Evolutionary conservation across 2,329 filamentous ascomycete genomes (phyloP).

Genomic region (Akanthomyces lecanii): DNA sequence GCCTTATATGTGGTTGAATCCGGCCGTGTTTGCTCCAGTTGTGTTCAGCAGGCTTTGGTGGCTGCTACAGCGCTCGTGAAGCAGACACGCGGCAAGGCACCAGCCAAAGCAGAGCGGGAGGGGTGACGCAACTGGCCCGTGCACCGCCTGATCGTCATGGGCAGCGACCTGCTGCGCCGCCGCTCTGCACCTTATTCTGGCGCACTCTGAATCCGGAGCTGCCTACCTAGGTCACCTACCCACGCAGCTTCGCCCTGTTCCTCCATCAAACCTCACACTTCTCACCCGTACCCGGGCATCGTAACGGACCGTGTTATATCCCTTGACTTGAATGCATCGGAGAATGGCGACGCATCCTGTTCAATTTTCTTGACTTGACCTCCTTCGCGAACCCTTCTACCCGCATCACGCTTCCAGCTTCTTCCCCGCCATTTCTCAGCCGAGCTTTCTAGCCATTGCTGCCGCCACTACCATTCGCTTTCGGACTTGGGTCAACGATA

Average conservation of each 20-base stretch:
- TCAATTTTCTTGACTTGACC: conserved; percentile 4
- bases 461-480: background rate
- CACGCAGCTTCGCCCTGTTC: conserved; percentile 4
- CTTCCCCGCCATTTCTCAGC: conserved; percentile 17
- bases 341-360: conserved; percentile 10
- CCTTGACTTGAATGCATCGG: background rate
- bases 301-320: background rate
- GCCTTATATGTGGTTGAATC: too few relatives aligned
- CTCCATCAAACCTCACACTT: background rate
- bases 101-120: background rate
- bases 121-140: conserved; percentile 19
- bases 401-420: background rate
- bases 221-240: too few relatives aligned
- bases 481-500: background rate
- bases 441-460: conserved; percentile 9
- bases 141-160: conserved; percentile 15
- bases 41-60: too few relatives aligned
- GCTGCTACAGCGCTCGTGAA: too few relatives aligned
- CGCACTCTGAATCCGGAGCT: conserved; percentile 10
- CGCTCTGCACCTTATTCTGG: conserved; percentile 6
- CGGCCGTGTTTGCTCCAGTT: too few relatives aligned
- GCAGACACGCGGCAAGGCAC: background rate
- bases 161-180: background rate
- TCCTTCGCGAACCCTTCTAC: background rate
- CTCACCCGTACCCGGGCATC: conserved; percentile 7